Percentiles rank a stretch among this genome's conserved stretches.
Conservation (phyloP, 2,329 filamentous ascomycete genomes). For the Moelleriella libera region DNA sequence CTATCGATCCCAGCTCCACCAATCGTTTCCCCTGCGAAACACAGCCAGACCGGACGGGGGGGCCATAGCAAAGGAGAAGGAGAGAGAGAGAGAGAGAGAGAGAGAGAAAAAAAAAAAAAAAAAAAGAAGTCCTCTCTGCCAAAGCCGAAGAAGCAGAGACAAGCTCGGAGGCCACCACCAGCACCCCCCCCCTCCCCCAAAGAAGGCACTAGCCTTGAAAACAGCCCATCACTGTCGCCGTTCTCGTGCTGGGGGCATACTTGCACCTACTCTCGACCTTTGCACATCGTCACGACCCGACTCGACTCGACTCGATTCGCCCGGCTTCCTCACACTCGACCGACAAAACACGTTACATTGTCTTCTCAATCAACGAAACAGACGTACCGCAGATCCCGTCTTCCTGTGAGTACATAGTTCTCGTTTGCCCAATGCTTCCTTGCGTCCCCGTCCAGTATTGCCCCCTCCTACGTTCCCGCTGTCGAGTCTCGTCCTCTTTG, state of each 20-base stretch:
- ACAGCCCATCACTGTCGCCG: background rate
- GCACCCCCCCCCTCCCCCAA: background rate
- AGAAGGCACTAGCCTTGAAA: background rate
- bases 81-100: background rate
- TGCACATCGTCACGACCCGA: constrained; percentile 1
- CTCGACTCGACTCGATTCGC: constrained; percentile 1
- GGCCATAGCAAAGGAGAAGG: background rate
- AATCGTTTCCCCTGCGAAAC: background rate
- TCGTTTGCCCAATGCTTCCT: background rate
- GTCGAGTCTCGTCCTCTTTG: constrained; percentile 1
- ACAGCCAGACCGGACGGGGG: background rate
- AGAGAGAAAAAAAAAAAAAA: too few species aligned
- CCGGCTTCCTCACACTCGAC: constrained; percentile 1
- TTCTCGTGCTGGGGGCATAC: background rate
- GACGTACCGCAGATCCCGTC: too few species aligned
- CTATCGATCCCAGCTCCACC: background rate
- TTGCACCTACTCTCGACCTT: constrained; percentile 1
- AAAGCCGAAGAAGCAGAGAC: background rate
- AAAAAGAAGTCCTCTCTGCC: background rate
- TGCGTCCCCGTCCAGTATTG: background rate
- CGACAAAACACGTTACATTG: background rate
- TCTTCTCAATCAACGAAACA: background rate
- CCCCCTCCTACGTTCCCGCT: constrained; percentile 1
- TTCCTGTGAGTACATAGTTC: too few species aligned
- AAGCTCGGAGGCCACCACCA: background rate